Base-by-base conservation (phyloP, 768 basidiomycete species). In the Lactarius hatsudake region DNA sequence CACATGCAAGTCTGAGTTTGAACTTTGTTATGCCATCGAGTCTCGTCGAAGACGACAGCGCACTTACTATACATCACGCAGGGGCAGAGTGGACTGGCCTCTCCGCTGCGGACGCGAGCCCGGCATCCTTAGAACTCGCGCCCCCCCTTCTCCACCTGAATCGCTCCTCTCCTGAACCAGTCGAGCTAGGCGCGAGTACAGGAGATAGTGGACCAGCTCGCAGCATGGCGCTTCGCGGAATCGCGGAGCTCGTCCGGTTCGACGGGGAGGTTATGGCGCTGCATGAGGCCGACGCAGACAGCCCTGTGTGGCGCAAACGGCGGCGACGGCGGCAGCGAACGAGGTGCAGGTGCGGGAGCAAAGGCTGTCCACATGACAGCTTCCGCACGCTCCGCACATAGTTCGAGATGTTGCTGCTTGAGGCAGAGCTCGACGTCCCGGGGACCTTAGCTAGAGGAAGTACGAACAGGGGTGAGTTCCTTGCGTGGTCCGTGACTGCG, bases 181-280 rank as follows among this genome's bases (percentile, higher is more conserved):
- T 12, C n/a, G 9, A 51, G 20, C 43, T n/a, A n/a, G 10, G 18
- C n/a, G 9, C n/a, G n/a, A n/a, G 45, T 70, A 79, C 84, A 1
- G 79, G 85, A 42, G 7, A 84, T 96, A 1, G 28, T 30, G 28
- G 28, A 30, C 59, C 75, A 78, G n/a, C 82, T 96, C 2, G 81
- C 82, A 0, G 73, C 79, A 6, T 78, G 96, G 38, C 84, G 83
- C 8, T 28, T 28, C 26, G 28, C 28, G 28, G 28, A 30, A 86
- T 93, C 70, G 81, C 84, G 9, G 90, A 93, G 65, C 82, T 96
- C 57, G 85, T 83, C 45, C n/a, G 3, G n/a, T n/a, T n/a, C 48
- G 93, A 96, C 78, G 66, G 85, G 26, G 10, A 88, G 72, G 90
- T 93, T 0, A 87, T 12, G 48, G 23, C 12, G 48, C 48, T 23